Base-by-base conservation (phyloP, 345 rosid species). In the Gossypium arboreum region DNA sequence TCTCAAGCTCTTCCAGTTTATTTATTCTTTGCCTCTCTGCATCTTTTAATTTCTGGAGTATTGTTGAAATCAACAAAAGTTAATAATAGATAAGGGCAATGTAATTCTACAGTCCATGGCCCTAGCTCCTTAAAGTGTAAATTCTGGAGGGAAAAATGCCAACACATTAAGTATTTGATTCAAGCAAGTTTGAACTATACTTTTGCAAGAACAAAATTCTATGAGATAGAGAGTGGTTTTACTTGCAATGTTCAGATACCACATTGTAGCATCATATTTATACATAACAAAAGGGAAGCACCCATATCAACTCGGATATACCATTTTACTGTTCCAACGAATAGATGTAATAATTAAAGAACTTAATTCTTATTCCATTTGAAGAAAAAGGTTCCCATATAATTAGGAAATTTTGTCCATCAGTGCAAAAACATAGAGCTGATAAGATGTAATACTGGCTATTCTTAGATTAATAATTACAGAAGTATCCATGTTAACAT, bases 1-100 rank as follows among this genome's bases (percentile, higher is more conserved):
- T 87, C 48, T 90, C 90, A 0, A 92, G 77, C 79, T 94, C 97
- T 77, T 92, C 97, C 85, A 83, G 68, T 47, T 87, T 80, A 76
- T 83, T 83, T 51, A 92, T 81, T 73, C 98, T 83, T 51, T 88
- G 79, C 78, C 87, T 82, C 79, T 94, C 97, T 4, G 84, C 86
- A 60, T 92, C 90, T 66, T 83, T 88, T 82, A 90, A 76, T 76
- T 84, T 87, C 97, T 94, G 85, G 12, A 75, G 55, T 71, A 67
- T 56, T 39, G 56, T 72, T 7, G 51, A 20, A 72, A 72, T n/a
- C 10, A 72, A 56, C 18, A 56, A 39, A 12, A 18, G 25, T 34
- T 34, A 34, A 34, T 1, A 60, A 27, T 16, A 18, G 59, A 51
- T 3, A 22, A 54, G 63, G 52, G 17, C 7, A 25, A 27, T n/a